Percentiles rank a stretch among this genome's conserved stretches.
Conservation (phyloP, 2,329 filamentous ascomycete species). For the Triangularia setosa region DNA sequence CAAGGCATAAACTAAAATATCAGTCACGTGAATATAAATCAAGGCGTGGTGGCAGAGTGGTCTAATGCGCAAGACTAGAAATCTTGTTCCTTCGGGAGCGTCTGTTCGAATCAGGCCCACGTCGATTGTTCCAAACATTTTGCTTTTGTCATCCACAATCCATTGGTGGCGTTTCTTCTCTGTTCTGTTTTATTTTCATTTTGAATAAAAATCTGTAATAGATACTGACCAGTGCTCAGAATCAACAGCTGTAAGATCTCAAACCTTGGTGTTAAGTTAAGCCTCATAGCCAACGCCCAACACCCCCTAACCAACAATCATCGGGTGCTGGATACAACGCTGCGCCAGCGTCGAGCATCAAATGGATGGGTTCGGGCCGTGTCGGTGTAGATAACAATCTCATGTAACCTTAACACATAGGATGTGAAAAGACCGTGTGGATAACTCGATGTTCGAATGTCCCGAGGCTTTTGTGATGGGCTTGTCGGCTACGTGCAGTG, state of each 20-base stretch:
- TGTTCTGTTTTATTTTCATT: background rate
- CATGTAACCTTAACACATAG: too few relatives aligned
- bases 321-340: background rate
- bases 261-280: background rate
- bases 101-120: conserved; percentile 24
- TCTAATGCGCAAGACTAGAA: conserved; percentile 25
- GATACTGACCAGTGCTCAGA: background rate
- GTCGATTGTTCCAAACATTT: conserved; percentile 12
- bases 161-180: background rate
- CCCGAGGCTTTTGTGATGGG: too few relatives aligned
- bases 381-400: too few relatives aligned
- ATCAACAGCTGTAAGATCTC: background rate
- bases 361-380: background rate
- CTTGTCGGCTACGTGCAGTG: too few relatives aligned
- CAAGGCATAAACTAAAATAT: too few relatives aligned
- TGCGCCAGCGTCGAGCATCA: background rate
- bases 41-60: conserved; percentile 23
- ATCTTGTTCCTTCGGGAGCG: conserved; percentile 25
- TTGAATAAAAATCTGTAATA: too few relatives aligned
- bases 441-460: too few relatives aligned
- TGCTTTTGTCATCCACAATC: background rate
- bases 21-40: background rate
- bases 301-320: background rate
- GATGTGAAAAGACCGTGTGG: too few relatives aligned
- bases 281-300: background rate